These are phyloP conservation scores for Phytophthora pseudosyringae DNA, from an alignment of 352 stramenopile species.

Conservation along the genomic window DNA sequence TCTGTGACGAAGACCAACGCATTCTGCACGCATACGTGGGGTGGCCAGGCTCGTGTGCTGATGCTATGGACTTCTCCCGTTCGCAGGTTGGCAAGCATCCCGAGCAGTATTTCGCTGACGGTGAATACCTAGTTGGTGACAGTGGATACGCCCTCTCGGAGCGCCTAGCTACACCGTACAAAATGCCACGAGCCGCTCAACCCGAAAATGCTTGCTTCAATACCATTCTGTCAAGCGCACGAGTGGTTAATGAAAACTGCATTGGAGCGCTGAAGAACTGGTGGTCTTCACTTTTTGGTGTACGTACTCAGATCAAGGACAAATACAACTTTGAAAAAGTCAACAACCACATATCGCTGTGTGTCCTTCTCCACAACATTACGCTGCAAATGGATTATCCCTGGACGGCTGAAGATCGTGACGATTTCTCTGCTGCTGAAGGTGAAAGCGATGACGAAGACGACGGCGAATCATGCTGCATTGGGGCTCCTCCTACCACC, in stretches of 20 bases:
- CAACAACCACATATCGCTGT: conserved; percentile 9
- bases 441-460: neutral
- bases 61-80: neutral
- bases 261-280: conserved; percentile 14
- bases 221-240: neutral
- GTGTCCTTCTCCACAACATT: conserved; percentile 9
- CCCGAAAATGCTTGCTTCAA: conserved; percentile 3
- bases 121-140: conserved; percentile 7
- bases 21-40: conserved; percentile 5
- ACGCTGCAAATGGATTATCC: neutral
- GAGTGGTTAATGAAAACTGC: conserved; percentile 18
- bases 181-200: neutral
- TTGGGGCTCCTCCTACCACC: neutral
- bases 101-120: neutral
- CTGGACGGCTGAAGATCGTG: neutral
- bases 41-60: conserved; percentile 9
- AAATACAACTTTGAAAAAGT: conserved; percentile 7
- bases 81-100: neutral
- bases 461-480: neutral
- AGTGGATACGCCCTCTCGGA: neutral
- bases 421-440: neutral
- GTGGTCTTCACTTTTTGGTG: conserved; percentile 3
- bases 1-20: neutral
- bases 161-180: conserved; percentile 1
- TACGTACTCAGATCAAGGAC: conserved; percentile 5